Evolutionary conservation across 345 rosid species (phyloP), one percentile per base, ranked within the genome.

Genomic region (Erodium maritimum): DNA sequence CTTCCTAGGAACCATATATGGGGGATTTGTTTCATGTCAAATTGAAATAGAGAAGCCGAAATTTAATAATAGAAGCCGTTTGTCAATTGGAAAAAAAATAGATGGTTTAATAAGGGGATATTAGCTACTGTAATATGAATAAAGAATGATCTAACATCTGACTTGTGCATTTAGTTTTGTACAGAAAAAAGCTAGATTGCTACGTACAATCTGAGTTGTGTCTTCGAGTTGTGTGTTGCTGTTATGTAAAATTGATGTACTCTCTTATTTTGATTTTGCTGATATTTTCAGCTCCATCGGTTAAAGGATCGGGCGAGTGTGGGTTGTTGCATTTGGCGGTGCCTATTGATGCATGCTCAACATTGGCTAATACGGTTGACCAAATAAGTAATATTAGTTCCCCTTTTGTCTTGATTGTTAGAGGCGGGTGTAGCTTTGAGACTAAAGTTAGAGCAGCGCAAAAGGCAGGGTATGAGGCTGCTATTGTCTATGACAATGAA

Each of bases 361-460:
- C 61, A 52, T 68, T 93, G 70, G 79, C 61, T 53, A 89, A 80
- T 66, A 58, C 73, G 57, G 81, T 75, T 3, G 72, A 70, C 46
- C 71, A 69, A 0, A 57, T 58, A 72, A 63, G 69, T 5, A 81
- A 81, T 57, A 21, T 25, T 55, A 72, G 74, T 66, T 79, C 86
- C 4, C 71, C 79, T 14, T 89, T 85, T 57, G 88, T 77, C 54
- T 67, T 93, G 73, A 76, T 87, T 52, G 57, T 82, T 52, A 82
- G 99, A 79, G 99, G 95, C 63, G 85, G 80, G 1, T 93, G 99
- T 64, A 78, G 87, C 73, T 93, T 93, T 33, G 96, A 93, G 56
- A 88, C 87, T 2, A 93, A 93, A 83, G 90, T 87, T 34, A 82
- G 96, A 70, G 77, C 68, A 45, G 99, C 83, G 0, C 99, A 93